Conservation (phyloP, 1,284 basidiomycete species). For the Ceratobasidium sp. region DNA sequence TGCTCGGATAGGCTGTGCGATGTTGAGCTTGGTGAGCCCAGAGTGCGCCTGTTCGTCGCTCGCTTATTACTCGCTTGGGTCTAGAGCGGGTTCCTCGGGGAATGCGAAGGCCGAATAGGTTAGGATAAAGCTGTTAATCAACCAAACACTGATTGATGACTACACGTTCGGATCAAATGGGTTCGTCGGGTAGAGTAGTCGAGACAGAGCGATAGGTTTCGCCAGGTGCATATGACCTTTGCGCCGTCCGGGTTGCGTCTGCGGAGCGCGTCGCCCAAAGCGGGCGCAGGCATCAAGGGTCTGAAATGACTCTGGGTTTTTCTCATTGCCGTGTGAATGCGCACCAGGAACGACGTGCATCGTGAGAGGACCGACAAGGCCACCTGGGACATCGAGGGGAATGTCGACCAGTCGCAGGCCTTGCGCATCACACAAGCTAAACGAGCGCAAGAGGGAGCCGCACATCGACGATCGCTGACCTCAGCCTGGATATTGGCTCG, state of each 20-base stretch:
- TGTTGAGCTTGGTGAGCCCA: slow-evolving; percentile 7
- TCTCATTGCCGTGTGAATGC: slow-evolving; percentile 13
- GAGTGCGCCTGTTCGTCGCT: slow-evolving; percentile 8
- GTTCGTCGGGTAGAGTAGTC: slow-evolving; percentile 8
- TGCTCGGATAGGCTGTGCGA: not conserved
- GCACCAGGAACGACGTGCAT: slow-evolving; percentile 11
- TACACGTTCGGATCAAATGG: slow-evolving; percentile 17
- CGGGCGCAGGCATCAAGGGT: slow-evolving; percentile 17
- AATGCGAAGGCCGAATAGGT: slow-evolving; percentile 18
- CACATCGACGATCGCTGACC: slow-evolving; percentile 18
- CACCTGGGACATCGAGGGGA: not conserved
- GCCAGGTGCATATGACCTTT: too few species aligned
- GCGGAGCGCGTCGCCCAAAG: not conserved
- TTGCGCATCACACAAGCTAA: not conserved
- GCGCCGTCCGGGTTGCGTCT: too few species aligned
- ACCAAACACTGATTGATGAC: slow-evolving; percentile 2
- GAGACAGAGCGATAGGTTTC: slow-evolving; percentile 21
- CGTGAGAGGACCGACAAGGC: slow-evolving; percentile 17
- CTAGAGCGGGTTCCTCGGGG: not conserved
- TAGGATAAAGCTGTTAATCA: not conserved
- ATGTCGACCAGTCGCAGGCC: not conserved
- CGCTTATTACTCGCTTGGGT: slow-evolving; percentile 5
- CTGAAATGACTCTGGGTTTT: slow-evolving; percentile 17
- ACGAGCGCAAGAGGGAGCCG: not conserved
- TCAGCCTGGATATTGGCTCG: slow-evolving; percentile 28